Percentiles rank a stretch among this genome's conserved stretches.
Evolutionary conservation across 495 filamentous ascomycete genomes (phyloP).

Genomic region (Hypoxylon trugodes): DNA sequence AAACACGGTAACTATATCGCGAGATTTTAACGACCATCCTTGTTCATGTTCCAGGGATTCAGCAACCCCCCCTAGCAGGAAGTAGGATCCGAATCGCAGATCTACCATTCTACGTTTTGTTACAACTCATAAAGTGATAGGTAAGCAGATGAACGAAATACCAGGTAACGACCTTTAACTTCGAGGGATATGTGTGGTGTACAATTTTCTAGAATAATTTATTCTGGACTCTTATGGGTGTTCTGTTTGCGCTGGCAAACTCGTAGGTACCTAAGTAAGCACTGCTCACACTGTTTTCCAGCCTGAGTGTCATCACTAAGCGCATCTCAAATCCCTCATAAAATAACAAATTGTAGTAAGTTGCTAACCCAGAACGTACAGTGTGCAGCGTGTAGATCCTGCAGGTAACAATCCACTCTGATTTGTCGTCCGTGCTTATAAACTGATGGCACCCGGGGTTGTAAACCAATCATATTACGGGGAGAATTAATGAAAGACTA

Average conservation of each 20-base stretch:
- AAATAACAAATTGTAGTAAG: constrained; percentile 23
- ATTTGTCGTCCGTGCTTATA: constrained; percentile 26
- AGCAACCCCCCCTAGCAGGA: constrained; percentile 27
- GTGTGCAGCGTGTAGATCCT: constrained; percentile 28
- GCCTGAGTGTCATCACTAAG: constrained; percentile 2
- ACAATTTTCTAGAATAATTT: not conserved
- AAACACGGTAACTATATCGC: constrained; percentile 17
- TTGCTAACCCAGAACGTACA: constrained; percentile 21
- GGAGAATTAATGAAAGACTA: constrained; percentile 25
- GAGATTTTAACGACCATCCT: constrained; percentile 26
- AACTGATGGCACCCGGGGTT: constrained; percentile 32
- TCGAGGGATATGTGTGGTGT: no score
- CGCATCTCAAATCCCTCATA: constrained; percentile 20
- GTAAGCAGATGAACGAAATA: no score
- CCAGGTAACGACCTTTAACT: no score
- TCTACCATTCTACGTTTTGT: constrained; percentile 28
- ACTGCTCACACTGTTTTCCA: not conserved
- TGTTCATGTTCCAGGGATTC: constrained; percentile 17
- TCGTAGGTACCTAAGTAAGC: no score
- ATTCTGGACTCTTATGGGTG: not conserved
- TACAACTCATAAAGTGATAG: constrained; percentile 26
- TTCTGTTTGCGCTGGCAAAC: no score
- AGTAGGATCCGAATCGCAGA: constrained; percentile 38
- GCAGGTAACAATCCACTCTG: constrained; percentile 3
- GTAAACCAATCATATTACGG: constrained; percentile 28